Conservation (phyloP, 768 basidiomycete genomes). For the Rhodocollybia butyracea region DNA sequence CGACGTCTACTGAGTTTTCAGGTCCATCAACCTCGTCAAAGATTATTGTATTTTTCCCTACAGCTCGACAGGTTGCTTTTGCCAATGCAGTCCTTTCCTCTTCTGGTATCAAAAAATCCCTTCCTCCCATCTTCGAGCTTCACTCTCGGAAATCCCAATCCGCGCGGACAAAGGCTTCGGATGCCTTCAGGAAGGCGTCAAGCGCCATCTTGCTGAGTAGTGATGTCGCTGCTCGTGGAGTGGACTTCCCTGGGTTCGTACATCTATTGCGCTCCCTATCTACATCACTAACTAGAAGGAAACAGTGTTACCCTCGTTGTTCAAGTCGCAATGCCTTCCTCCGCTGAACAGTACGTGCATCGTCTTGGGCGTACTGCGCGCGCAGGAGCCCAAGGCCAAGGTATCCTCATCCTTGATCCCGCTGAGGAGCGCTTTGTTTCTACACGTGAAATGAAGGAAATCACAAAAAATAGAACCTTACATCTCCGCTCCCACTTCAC, state of each 20-base stretch:
- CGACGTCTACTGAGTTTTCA: constrained; percentile 10
- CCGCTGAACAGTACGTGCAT: constrained; percentile 77
- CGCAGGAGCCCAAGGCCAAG: constrained; percentile 62
- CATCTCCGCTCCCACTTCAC: constrained; percentile 14
- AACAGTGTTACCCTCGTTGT: constrained; percentile 54
- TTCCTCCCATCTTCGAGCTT: constrained; percentile 47
- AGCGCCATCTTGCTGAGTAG: constrained; percentile 48
- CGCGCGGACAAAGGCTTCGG: constrained; percentile 44
- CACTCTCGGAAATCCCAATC: constrained; percentile 56
- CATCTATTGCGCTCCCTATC: no score
- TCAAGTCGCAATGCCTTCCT: constrained; percentile 64
- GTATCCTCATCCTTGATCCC: constrained; percentile 52
- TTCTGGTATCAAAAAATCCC: constrained; percentile 18
- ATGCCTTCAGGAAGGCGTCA: constrained; percentile 42
- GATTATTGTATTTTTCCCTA: constrained; percentile 65
- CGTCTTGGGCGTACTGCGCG: constrained; percentile 77
- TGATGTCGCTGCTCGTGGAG: constrained; percentile 61
- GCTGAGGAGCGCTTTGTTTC: constrained; percentile 48
- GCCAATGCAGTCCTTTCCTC: constrained; percentile 30
- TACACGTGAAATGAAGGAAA: constrained; percentile 31
- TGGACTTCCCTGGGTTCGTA: constrained; percentile 64
- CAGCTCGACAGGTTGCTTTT: constrained; percentile 54
- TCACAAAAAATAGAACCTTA: constrained; percentile 35
- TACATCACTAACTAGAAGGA: not conserved
- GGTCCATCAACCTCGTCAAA: constrained; percentile 25